Evolutionary conservation across 768 basidiomycete genomes (phyloP).

Genomic region (Naganishia antarctica): DNA sequence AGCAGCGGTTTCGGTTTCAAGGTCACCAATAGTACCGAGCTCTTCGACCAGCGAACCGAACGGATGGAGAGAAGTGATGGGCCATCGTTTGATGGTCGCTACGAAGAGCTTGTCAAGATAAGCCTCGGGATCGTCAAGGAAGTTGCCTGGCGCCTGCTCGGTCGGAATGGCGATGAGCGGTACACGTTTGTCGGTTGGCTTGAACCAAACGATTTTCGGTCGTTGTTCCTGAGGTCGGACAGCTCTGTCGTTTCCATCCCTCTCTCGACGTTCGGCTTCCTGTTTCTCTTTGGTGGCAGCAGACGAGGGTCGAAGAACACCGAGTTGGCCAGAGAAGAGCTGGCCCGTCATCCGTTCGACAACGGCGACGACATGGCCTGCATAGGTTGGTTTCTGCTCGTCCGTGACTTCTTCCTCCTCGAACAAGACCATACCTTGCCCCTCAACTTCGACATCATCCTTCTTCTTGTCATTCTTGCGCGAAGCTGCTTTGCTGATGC

Average conservation of each 20-base stretch:
- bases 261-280: conserved; percentile 92
- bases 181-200: conserved; percentile 97
- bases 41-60: conserved; percentile 98
- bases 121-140: conserved; percentile 85
- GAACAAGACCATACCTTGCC: conserved; percentile 91
- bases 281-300: conserved; percentile 98
- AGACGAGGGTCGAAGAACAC: conserved; percentile 87
- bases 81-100: conserved; percentile 97
- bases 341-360: conserved; percentile 98
- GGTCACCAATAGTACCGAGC: conserved; percentile 94
- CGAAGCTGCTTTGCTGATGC: conserved; percentile 54
- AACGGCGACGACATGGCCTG: conserved; percentile 98
- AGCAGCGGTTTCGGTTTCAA: conserved; percentile 96
- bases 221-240: conserved; percentile 46
- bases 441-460: conserved; percentile 99
- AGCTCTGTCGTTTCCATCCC: conserved; percentile 72
- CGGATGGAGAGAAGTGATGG: conserved; percentile 86
- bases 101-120: conserved; percentile 90
- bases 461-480: conserved; percentile 96
- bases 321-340: conserved; percentile 93
- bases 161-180: conserved; percentile 98
- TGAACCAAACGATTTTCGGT: conserved; percentile 99
- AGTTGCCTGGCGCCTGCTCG: conserved; percentile 91
- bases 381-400: conserved; percentile 95
- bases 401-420: conserved; percentile 99